A percentile compares a stretch with the other conserved stretches of the same genome.
Conservation (phyloP, 306 rosid genomes). For the Begonia fuchsioides region DNA sequence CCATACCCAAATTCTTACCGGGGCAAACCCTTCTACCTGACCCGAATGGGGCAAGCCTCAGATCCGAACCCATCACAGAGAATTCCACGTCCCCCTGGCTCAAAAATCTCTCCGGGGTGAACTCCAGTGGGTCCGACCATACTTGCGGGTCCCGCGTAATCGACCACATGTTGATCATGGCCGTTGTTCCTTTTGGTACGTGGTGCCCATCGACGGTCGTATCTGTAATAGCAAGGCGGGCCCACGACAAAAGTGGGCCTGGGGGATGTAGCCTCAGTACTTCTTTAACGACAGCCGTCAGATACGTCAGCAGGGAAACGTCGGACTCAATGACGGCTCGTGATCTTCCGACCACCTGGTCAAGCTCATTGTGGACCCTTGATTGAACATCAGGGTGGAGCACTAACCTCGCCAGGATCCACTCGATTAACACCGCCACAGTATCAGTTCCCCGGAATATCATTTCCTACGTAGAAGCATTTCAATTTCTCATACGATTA, state of each 20-base stretch:
- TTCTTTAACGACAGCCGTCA: slow-evolving; percentile 45
- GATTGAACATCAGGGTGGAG: no score
- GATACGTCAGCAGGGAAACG: slow-evolving; percentile 24
- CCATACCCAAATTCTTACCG: slow-evolving; percentile 34
- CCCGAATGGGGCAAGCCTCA: slow-evolving; percentile 44
- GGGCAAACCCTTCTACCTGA: slow-evolving; percentile 51
- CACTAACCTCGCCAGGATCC: slow-evolving; percentile 45
- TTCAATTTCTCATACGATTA: neutral
- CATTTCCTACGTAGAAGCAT: slow-evolving; percentile 26
- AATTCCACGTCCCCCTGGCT: slow-evolving; percentile 33
- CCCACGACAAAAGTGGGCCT: no score
- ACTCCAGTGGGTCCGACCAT: no score
- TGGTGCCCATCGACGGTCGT: slow-evolving; percentile 47
- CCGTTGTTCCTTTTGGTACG: slow-evolving; percentile 31
- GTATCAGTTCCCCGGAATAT: slow-evolving; percentile 48
- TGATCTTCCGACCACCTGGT: slow-evolving; percentile 2
- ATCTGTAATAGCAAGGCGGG: slow-evolving; percentile 38
- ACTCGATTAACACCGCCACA: slow-evolving; percentile 34
- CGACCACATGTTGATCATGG: no score
- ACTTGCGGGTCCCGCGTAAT: no score
- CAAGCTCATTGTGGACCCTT: no score
- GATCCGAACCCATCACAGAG: slow-evolving; percentile 31
- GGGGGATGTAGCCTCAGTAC: slow-evolving; percentile 37
- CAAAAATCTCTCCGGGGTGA: slow-evolving; percentile 36
- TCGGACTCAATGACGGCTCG: slow-evolving; percentile 25